Conservation (phyloP, 1,284 basidiomycete species). For the Cutaneotrichosporon dermatis region DNA sequence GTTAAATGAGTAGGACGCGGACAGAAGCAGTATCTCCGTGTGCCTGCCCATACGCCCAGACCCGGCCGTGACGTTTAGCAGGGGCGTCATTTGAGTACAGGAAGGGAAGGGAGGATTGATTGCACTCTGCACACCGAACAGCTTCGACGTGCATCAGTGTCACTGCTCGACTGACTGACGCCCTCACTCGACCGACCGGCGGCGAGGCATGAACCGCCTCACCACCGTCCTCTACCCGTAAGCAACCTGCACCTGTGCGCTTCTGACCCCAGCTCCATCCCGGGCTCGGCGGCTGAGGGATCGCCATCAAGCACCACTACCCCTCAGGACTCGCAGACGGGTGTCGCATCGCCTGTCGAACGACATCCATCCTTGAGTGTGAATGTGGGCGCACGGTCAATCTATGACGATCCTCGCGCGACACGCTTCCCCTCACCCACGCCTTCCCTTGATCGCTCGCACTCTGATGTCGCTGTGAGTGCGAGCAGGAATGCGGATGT, state of each 20-base stretch:
- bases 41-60: no score
- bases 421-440: slow-evolving; percentile 22
- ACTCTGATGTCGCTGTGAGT: neutral
- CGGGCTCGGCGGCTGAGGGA: slow-evolving; percentile 14
- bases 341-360: slow-evolving; percentile 3
- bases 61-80: no score
- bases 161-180: neutral
- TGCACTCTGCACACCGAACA: neutral
- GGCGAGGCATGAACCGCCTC: slow-evolving; percentile 26
- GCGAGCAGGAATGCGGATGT: no score
- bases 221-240: slow-evolving; percentile 29
- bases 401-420: slow-evolving; percentile 42
- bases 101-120: no score
- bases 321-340: slow-evolving; percentile 2
- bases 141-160: neutral
- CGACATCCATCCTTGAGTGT: slow-evolving; percentile 6
- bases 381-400: slow-evolving; percentile 9
- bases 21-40: no score
- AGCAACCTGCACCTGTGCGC: slow-evolving; percentile 1
- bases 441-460: slow-evolving; percentile 3
- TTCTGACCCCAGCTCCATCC: slow-evolving; percentile 6
- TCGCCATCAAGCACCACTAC: slow-evolving; percentile 1
- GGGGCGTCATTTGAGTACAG: no score
- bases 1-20: no score
- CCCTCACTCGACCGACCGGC: neutral